These are phyloP conservation scores for Sinapis alba DNA, from an alignment of 441 rosid species.

Conservation along the genomic window DNA sequence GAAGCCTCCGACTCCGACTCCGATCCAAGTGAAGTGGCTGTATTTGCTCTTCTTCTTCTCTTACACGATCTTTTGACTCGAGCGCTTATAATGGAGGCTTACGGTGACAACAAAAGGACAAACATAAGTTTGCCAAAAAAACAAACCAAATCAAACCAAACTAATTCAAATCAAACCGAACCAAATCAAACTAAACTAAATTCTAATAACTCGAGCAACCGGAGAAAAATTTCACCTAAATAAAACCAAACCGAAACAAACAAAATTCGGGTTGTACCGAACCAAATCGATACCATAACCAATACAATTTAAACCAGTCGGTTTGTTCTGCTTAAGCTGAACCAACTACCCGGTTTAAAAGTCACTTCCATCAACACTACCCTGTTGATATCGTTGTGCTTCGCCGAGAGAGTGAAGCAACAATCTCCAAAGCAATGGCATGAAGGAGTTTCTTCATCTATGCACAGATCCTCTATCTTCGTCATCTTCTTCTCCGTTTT, in stretches of 20 bases:
- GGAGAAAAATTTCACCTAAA: too few species aligned
- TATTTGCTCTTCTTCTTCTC: slow-evolving; percentile 17
- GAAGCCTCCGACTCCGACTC: too few species aligned
- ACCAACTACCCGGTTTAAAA: slow-evolving; percentile 27
- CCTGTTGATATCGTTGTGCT: too few species aligned
- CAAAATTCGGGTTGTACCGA: background rate
- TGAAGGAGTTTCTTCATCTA: too few species aligned
- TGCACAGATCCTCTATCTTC: too few species aligned
- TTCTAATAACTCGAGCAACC: too few species aligned
- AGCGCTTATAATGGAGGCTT: background rate
- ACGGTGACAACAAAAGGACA: background rate
- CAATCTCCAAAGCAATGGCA: too few species aligned
- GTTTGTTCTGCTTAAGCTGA: background rate
- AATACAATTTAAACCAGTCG: background rate
- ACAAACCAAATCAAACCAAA: background rate
- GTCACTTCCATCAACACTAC: background rate
- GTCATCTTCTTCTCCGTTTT: too few species aligned
- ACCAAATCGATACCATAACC: background rate
- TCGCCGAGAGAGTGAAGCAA: too few species aligned
- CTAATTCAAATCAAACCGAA: background rate
- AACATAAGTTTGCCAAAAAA: background rate
- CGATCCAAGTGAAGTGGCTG: slow-evolving; percentile 22
- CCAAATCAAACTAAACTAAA: background rate
- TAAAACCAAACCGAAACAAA: too few species aligned
- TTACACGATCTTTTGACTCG: slow-evolving; percentile 10